These are phyloP conservation scores for Tilletia caries DNA, from an alignment of 1,284 basidiomycete genomes.

Conservation along the genomic window DNA sequence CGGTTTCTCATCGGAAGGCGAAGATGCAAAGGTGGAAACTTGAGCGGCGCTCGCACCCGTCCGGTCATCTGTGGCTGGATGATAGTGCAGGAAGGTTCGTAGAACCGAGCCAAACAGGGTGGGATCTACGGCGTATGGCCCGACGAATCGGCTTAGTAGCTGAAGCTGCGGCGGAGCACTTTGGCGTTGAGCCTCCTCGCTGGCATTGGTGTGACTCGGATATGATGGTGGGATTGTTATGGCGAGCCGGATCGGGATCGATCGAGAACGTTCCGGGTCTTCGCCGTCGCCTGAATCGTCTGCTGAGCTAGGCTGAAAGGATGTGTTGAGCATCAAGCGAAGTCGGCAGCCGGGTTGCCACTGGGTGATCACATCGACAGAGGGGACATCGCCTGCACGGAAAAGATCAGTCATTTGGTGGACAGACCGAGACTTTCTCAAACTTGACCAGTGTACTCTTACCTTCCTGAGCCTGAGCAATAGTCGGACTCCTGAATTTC, in stretches of 20 bases:
- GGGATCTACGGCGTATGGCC: conserved; percentile 41
- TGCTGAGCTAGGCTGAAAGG: conserved; percentile 19
- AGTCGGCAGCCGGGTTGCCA: conserved; percentile 30
- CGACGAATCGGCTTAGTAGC: conserved; percentile 43
- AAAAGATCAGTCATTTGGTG: neutral
- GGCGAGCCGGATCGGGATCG: conserved; percentile 33
- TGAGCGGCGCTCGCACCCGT: neutral
- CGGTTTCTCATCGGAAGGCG: conserved; percentile 3
- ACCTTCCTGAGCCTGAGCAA: too few species aligned
- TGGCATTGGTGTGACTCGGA: conserved; percentile 19
- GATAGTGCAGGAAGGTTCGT: conserved; percentile 38
- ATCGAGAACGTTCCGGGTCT: neutral
- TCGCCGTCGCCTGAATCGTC: neutral
- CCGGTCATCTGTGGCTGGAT: conserved; percentile 13
- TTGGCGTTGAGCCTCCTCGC: neutral
- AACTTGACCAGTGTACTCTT: too few species aligned
- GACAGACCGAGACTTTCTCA: neutral
- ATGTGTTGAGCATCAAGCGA: conserved; percentile 29
- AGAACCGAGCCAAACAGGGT: conserved; percentile 46
- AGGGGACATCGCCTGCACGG: neutral
- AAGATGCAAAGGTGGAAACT: neutral
- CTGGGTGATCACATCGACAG: neutral
- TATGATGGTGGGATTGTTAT: conserved; percentile 42
- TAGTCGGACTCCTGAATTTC: too few species aligned
- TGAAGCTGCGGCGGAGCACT: conserved; percentile 42